A percentile compares a stretch with the other conserved stretches of the same genome.
Conservation (phyloP, 352 stramenopile genomes). For the Globisporangium takayamanum region DNA sequence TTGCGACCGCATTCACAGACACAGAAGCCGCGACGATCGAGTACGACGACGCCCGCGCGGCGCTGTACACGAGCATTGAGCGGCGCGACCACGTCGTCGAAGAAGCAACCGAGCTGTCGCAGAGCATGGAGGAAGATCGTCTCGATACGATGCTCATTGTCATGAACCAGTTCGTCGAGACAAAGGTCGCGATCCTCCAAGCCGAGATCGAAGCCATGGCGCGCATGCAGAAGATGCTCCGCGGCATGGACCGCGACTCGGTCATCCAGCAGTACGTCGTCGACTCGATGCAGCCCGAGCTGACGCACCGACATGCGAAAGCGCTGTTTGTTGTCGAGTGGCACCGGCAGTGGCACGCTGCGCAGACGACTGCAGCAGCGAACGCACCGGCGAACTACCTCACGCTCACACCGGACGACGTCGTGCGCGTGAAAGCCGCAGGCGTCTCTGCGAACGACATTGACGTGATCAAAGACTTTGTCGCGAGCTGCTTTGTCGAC, state of each 20-base stretch:
- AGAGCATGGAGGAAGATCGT: conserved; percentile 79
- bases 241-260: conserved; percentile 74
- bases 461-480: conserved; percentile 83
- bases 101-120: conserved; percentile 66
- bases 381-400: conserved; percentile 50
- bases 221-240: conserved; percentile 55
- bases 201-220: conserved; percentile 75
- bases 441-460: conserved; percentile 65
- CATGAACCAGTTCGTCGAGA: conserved; percentile 82
- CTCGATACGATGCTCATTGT: conserved; percentile 82
- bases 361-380: conserved; percentile 28
- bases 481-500: conserved; percentile 76
- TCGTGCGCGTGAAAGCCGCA: conserved; percentile 42
- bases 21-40: conserved; percentile 48
- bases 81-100: conserved; percentile 77
- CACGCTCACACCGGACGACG: conserved; percentile 34
- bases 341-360: conserved; percentile 66
- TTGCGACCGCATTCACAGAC: conserved; percentile 57
- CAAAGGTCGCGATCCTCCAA: conserved; percentile 73
- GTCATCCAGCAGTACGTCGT: conserved; percentile 85
- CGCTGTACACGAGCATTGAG: conserved; percentile 59
- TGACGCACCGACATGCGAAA: conserved; percentile 76
- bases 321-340: conserved; percentile 74
- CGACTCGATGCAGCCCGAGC: conserved; percentile 70
- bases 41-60: conserved; percentile 49